Evolutionary conservation across 345 rosid genomes (phyloP).

Genomic region (Brassica carinata): DNA sequence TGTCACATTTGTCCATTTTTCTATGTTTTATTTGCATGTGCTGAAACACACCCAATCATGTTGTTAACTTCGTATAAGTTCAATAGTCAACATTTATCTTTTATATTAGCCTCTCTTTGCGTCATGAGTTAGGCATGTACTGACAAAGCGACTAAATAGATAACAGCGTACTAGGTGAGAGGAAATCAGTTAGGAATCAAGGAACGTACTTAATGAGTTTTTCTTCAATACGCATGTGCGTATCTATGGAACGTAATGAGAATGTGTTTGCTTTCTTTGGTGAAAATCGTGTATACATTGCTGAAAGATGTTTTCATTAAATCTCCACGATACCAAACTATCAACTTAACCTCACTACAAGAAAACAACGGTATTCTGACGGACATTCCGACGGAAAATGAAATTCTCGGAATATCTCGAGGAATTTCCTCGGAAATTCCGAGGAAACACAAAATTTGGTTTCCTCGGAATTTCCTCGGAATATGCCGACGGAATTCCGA

Average conservation of each 20-base stretch:
- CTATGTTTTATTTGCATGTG: constrained; percentile 17
- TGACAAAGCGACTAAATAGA: neutral
- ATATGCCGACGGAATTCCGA: too few relatives aligned
- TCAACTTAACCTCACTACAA: too few relatives aligned
- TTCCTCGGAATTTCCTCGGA: too few relatives aligned
- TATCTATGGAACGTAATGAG: neutral
- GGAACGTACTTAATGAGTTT: neutral
- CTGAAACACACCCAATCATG: constrained; percentile 28
- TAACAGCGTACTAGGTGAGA: neutral
- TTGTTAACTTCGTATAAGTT: constrained; percentile 8
- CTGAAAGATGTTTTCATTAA: neutral
- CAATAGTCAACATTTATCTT: neutral
- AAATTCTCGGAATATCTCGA: too few relatives aligned
- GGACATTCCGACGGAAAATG: too few relatives aligned
- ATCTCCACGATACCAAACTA: neutral
- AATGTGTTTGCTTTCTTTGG: neutral
- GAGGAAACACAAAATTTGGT: too few relatives aligned
- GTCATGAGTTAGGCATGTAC: neutral
- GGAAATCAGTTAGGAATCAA: constrained; percentile 11
- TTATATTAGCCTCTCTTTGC: neutral
- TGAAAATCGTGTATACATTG: neutral
- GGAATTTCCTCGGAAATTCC: too few relatives aligned
- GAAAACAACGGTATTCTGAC: too few relatives aligned
- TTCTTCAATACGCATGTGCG: neutral
- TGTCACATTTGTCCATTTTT: constrained; percentile 22